Evolutionary conservation across 2,329 filamentous ascomycete species (phyloP).

Genomic region (Chalara sp.): DNA sequence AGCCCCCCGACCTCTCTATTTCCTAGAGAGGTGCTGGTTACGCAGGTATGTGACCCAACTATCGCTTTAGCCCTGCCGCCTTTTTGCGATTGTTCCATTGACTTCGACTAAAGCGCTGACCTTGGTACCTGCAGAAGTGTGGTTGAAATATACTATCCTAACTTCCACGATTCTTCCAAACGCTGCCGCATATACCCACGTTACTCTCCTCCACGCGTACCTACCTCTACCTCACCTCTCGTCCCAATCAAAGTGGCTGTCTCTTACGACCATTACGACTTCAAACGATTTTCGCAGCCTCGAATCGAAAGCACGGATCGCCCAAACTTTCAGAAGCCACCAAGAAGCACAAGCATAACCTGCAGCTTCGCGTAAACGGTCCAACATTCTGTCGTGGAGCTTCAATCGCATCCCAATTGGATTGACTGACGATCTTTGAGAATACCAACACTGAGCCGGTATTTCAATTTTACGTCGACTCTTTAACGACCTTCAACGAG

Average conservation of each 20-base stretch:
- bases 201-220: conserved; percentile 2
- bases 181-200: not conserved
- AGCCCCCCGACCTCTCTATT: conserved; percentile 21
- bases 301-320: conserved; percentile 25
- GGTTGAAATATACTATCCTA: conserved; percentile 21
- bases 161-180: conserved; percentile 15
- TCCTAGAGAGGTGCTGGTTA: conserved; percentile 19
- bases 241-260: not conserved
- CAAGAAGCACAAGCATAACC: conserved; percentile 29
- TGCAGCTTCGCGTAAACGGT: conserved; percentile 28
- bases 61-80: conserved; percentile 2
- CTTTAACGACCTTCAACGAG: conserved; percentile 37
- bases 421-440: conserved; percentile 20
- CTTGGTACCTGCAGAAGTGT: conserved; percentile 29
- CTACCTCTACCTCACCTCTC: not conserved
- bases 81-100: conserved; percentile 17
- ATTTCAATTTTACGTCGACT: not conserved
- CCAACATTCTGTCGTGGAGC: conserved; percentile 25
- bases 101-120: conserved; percentile 20
- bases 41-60: conserved; percentile 1
- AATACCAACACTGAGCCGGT: not conserved
- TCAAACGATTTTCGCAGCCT: conserved; percentile 18
- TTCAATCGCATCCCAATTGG: conserved; percentile 28
- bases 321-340: conserved; percentile 20
- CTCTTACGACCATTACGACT: conserved; percentile 22